Base-by-base conservation (phyloP, 1,284 basidiomycete genomes). In the Microbotryum saponariae region DNA sequence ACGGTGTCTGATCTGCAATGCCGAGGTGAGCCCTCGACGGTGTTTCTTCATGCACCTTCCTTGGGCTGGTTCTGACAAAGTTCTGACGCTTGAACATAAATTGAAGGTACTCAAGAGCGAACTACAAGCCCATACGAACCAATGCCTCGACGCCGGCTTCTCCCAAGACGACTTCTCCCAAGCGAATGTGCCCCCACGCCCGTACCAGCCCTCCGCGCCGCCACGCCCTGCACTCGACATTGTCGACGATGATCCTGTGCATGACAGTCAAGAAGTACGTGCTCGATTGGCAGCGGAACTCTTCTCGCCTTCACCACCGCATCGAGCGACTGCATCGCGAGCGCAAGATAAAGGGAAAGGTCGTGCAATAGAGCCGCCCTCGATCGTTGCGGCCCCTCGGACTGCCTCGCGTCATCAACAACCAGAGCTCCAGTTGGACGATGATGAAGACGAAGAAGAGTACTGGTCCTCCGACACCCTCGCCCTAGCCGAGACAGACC, bases 261-360 rank as follows among this genome's bases (percentile, higher is more conserved):
- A 47, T 3, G 51, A 51, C 6, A 29, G 6, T 16, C 33, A 42
- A 14, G 10, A 20, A 48, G 16, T 5, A 21, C 50, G 37, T 10
- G 50, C 27, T 18, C 27, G 6, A 20, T 29, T 10, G 6, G 53
- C 52, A 27, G 48, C n/a, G 14, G 23, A 31, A 25, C 23, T 20
- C 18, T 23, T 20, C 45, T 21, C 44, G 21, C 27, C 54, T 3
- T 21, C 54, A 4, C 54, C 45, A 2, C 6, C 27, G 1, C 23
- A 21, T 33, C 33, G 27, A 9, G 25, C 49, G 4, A 21, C 42
- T 18, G 37, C 21, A 2, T 14, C 16, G 37, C 37, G 37, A 16
- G 37, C 16, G 7, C 42, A 57, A 42, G 56, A 50, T 12, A 57
- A 57, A 14, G 56, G 56, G 6, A 48, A 48, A 21, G 33, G 59